Conservation (phyloP, 2,329 filamentous ascomycete species). For the Aspergillus pseudoviridinutans region DNA sequence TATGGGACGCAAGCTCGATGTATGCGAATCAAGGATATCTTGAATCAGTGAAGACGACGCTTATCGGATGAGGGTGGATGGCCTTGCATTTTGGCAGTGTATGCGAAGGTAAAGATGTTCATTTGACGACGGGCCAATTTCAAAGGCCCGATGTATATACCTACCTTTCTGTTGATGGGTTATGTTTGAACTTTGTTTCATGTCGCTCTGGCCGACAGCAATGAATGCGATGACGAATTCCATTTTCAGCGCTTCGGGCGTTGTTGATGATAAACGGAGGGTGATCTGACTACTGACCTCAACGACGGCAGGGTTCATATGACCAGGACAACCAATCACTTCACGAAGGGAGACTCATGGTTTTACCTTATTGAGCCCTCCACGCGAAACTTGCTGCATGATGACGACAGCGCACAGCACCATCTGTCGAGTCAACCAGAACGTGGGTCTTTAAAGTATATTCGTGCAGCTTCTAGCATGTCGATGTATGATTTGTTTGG, state of each 20-base stretch:
- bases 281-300: background rate
- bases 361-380: background rate
- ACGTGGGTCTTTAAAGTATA: background rate
- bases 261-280: background rate
- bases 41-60: slow-evolving; percentile 37
- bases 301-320: background rate
- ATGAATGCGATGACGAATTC: background rate
- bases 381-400: background rate
- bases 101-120: background rate
- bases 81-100: background rate
- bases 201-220: background rate
- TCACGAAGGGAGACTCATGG: background rate
- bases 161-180: background rate
- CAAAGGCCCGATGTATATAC: background rate
- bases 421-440: background rate
- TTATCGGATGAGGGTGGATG: background rate
- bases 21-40: slow-evolving; percentile 58
- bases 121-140: background rate
- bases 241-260: background rate
- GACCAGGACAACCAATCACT: background rate
- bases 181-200: background rate
- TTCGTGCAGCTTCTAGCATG: background rate
- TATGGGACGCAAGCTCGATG: slow-evolving; percentile 64
- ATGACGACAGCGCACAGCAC: background rate
- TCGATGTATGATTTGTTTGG: background rate